Base-by-base conservation (phyloP, 257 asterid genomes). In the Gentiana straminea region DNA sequence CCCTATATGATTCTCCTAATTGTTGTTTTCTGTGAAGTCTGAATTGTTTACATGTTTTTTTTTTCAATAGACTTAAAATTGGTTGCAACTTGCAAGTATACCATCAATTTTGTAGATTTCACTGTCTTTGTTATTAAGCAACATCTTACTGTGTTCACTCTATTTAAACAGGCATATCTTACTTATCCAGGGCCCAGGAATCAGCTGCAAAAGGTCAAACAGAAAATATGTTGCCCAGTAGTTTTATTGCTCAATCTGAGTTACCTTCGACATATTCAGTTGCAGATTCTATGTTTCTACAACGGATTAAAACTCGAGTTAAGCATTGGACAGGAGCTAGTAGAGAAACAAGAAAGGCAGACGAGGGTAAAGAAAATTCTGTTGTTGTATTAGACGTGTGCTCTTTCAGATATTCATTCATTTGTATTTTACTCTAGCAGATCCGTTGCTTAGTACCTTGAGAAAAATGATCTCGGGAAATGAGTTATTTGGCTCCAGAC, bases 151-250 rank as follows among this genome's bases (percentile, higher is more conserved):
- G 15, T 35, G 15, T 57, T 65, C 47, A 59, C 68, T 68, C 47
- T 52, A 49, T 34, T 60, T 68, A 69, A 46, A 45, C 74, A 91
- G 96, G 98, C 65, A 83, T 91, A 78, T 87, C 98, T 52, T 91
- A 82, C 81, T 57, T 87, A 81, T 91, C 98, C 53, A 82, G 84
- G 74, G 82, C 77, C 24, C 96, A 91, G 74, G 98, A 91, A 78
- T 78, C 78, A 45, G 75, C 77, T 52, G 69, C 70, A 48, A 78
- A 68, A 61, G 81, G 72, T 66, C 79, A 65, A 70, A 65, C 54
- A 64, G 82, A 81, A 64, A 67, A 61, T 68, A 72, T 70, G 49
- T 59, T 69, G 58, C 69, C 70, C 44, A 59, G 50, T 50, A 57
- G 58, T 67, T 50, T 52, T 48, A 51, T 37, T 12, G 57, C 59